Evolutionary conservation across 495 filamentous ascomycete species (phyloP).

Genomic region (Rhypophila decipiens): DNA sequence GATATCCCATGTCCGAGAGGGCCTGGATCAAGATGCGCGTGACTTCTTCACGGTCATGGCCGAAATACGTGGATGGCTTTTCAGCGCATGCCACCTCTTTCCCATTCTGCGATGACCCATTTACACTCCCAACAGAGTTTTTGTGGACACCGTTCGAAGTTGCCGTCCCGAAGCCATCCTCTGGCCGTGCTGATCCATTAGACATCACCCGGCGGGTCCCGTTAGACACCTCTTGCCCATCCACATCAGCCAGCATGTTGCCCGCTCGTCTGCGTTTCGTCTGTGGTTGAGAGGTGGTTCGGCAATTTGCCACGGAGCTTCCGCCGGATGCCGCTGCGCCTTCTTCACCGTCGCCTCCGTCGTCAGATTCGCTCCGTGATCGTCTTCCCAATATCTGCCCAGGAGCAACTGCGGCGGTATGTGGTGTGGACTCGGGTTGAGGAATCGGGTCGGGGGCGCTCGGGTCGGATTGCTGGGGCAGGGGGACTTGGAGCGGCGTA

Average conservation of each 20-base stretch:
- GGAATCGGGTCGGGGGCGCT: not conserved
- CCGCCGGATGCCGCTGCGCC: constrained; percentile 6
- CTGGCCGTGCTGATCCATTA: constrained; percentile 33
- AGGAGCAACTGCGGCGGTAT: constrained; percentile 5
- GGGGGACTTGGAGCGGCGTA: constrained; percentile 13
- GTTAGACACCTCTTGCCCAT: constrained; percentile 27
- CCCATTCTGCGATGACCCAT: constrained; percentile 33
- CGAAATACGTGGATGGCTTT: constrained; percentile 44
- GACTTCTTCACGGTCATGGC: constrained; percentile 89
- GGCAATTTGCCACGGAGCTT: constrained; percentile 5
- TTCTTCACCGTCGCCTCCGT: constrained; percentile 20
- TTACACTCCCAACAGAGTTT: constrained; percentile 21
- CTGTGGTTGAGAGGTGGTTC: constrained; percentile 2
- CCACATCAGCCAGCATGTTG: constrained; percentile 27
- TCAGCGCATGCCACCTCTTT: constrained; percentile 16
- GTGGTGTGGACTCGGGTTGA: not conserved
- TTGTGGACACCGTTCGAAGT: constrained; percentile 35
- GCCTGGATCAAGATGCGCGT: constrained; percentile 90
- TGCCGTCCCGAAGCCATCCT: constrained; percentile 15
- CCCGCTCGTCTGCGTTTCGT: constrained; percentile 19
- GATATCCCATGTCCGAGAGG: constrained; percentile 80
- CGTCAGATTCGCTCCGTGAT: constrained; percentile 25
- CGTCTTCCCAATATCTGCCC: too few species aligned
- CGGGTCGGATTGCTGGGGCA: not conserved
- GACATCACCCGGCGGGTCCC: constrained; percentile 27